Percentiles rank a stretch among this genome's conserved stretches.
Evolutionary conservation across 2,329 filamentous ascomycete genomes (phyloP).

Genomic region (Penicillium sp.): DNA sequence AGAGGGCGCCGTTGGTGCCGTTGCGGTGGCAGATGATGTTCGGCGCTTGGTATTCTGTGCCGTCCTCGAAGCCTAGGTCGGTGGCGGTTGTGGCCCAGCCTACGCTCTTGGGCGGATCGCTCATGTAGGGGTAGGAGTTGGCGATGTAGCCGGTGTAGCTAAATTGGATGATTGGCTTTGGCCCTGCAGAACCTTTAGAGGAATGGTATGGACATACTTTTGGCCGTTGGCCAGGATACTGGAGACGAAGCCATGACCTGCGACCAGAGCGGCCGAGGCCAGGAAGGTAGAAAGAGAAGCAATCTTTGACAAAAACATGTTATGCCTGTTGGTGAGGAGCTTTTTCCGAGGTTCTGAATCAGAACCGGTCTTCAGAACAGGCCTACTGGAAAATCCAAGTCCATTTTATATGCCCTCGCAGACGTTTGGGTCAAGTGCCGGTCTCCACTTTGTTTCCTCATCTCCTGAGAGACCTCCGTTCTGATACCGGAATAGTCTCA

Average conservation of each 20-base stretch:
- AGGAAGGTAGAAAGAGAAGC: conserved; percentile 27
- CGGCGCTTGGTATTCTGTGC: conserved; percentile 47
- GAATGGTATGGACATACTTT: conserved; percentile 22
- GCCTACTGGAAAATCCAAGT: not conserved
- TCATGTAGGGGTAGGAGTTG: conserved; percentile 34
- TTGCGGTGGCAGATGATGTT: conserved; percentile 64
- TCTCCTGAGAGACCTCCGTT: conserved; percentile 10
- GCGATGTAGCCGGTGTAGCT: conserved; percentile 45
- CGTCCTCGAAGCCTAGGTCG: conserved; percentile 58
- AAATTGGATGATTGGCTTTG: not conserved
- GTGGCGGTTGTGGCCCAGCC: conserved; percentile 58
- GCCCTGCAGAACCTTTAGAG: not conserved
- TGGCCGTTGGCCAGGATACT: conserved; percentile 33
- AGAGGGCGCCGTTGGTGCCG: conserved; percentile 52
- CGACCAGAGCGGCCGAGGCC: conserved; percentile 33
- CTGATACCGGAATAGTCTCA: conserved; percentile 18
- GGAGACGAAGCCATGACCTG: conserved; percentile 40
- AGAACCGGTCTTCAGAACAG: not conserved
- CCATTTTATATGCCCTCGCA: not conserved
- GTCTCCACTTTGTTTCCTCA: conserved; percentile 5
- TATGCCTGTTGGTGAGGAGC: not conserved
- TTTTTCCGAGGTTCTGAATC: not conserved
- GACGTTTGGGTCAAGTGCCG: not conserved
- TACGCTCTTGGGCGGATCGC: conserved; percentile 45
- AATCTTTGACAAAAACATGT: conserved; percentile 32